phyloP scores from a whole-genome alignment of 495 filamentous ascomycete genomes.

The Xylaria sp. region DNA sequence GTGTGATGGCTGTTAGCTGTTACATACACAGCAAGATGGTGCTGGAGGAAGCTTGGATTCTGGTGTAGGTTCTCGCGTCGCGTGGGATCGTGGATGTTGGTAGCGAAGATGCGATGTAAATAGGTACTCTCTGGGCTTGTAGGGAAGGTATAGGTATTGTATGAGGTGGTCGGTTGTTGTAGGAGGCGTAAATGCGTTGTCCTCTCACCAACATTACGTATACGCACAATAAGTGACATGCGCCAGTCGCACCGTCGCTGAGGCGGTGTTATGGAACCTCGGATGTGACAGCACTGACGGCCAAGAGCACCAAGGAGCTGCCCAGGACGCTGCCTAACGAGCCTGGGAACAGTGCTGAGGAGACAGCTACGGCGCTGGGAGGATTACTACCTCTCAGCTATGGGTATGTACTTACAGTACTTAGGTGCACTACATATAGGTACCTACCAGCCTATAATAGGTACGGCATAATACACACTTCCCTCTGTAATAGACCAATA shows the following conservation, averaged over 20 bases:
- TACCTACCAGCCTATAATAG: no score
- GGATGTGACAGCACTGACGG: conserved; percentile 7
- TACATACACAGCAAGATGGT: neutral
- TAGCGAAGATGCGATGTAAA: neutral
- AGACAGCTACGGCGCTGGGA: neutral
- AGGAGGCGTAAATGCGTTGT: conserved; percentile 18
- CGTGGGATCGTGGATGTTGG: neutral
- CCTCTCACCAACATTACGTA: neutral
- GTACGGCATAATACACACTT: neutral
- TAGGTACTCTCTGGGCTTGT: neutral
- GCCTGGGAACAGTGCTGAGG: neutral
- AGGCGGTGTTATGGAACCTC: conserved; percentile 7
- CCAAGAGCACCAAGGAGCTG: conserved; percentile 3
- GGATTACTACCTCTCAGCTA: no score
- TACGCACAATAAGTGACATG: no score
- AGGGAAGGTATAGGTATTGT: neutral
- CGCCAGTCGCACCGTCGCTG: conserved; percentile 12
- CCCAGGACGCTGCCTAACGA: neutral
- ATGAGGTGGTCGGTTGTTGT: conserved; percentile 4
- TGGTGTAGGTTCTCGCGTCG: neutral
- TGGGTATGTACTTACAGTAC: no score
- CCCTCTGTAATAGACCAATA: neutral
- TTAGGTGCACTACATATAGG: no score
- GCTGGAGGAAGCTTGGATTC: neutral
- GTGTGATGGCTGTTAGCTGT: neutral